A percentile compares a stretch with the other conserved stretches of the same genome.
phyloP scores from a whole-genome alignment of 2,329 filamentous ascomycete genomes.

The Ophiostoma piceae region DNA sequence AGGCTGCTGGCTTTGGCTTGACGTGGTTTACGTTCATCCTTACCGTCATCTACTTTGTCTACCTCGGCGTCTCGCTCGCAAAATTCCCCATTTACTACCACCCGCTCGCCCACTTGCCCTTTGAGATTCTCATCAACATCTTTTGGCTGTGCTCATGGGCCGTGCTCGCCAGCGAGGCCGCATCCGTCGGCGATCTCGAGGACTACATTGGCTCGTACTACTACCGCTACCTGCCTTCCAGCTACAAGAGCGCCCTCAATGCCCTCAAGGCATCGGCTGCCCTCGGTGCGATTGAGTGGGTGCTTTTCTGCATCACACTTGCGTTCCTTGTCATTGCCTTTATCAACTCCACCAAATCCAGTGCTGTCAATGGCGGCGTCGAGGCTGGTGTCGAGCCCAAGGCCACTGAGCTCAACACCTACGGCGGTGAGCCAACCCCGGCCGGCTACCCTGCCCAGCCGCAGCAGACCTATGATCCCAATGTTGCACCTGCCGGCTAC shows the following conservation, averaged over 20 bases:
- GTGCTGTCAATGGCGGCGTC: neutral
- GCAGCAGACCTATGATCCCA: neutral
- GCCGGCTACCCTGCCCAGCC: neutral
- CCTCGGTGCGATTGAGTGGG: slow-evolving; percentile 28
- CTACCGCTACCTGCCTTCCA: slow-evolving; percentile 3
- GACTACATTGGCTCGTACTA: slow-evolving; percentile 7
- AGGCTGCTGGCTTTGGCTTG: slow-evolving; percentile 22
- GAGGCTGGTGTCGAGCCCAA: slow-evolving; percentile 19
- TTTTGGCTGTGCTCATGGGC: slow-evolving; percentile 29
- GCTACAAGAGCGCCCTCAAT: slow-evolving; percentile 22
- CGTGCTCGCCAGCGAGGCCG: slow-evolving; percentile 27
- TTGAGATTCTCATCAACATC: slow-evolving; percentile 26
- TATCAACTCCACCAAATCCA: slow-evolving; percentile 10
- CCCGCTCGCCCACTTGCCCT: slow-evolving; percentile 25
- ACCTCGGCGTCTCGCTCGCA: slow-evolving; percentile 24
- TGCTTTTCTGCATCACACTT: slow-evolving; percentile 27
- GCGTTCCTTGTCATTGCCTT: slow-evolving; percentile 19
- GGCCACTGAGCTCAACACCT: slow-evolving; percentile 19
- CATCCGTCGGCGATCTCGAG: slow-evolving; percentile 17
- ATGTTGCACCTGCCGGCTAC: neutral
- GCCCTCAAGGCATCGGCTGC: slow-evolving; percentile 28
- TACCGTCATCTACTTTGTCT: slow-evolving; percentile 27
- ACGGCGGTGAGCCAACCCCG: neutral
- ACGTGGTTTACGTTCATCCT: slow-evolving; percentile 28
- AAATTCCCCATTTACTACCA: slow-evolving; percentile 24